Evolutionary conservation across 306 rosid genomes (phyloP).

Genomic region (Crotalaria pallida): DNA sequence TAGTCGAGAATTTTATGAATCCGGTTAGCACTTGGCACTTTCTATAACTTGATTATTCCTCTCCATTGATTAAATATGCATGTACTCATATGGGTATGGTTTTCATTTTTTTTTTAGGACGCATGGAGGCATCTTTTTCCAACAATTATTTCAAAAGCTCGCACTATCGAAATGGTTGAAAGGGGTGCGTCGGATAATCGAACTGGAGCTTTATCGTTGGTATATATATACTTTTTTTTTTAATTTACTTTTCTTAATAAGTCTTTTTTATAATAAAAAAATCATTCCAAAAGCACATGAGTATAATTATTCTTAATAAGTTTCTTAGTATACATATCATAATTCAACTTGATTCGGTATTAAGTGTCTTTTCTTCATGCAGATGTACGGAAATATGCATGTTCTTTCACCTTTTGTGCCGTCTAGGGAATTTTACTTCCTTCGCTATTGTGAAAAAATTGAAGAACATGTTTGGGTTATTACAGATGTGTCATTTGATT

Average conservation of each 20-base stretch:
- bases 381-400: background rate
- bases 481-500: background rate
- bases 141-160: slow-evolving; percentile 47
- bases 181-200: slow-evolving; percentile 28
- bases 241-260: too few relatives aligned
- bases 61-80: background rate
- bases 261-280: too few relatives aligned
- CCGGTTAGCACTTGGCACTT: slow-evolving; percentile 25
- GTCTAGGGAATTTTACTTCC: background rate
- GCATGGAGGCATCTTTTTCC: slow-evolving; percentile 52
- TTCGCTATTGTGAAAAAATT: background rate
- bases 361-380: background rate
- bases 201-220: slow-evolving; percentile 17
- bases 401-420: background rate
- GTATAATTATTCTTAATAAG: too few relatives aligned
- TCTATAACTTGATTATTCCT: background rate
- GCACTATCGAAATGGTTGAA: slow-evolving; percentile 42
- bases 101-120: slow-evolving; percentile 29
- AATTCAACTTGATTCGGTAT: too few relatives aligned
- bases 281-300: too few relatives aligned
- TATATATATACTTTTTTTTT: too few relatives aligned
- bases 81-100: background rate
- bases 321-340: too few relatives aligned
- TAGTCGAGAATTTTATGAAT: slow-evolving; percentile 50
- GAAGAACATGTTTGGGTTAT: background rate